A percentile compares a stretch with the other conserved stretches of the same genome.
phyloP scores from a whole-genome alignment of 352 stramenopile species.

The Pythium dissotocum region DNA sequence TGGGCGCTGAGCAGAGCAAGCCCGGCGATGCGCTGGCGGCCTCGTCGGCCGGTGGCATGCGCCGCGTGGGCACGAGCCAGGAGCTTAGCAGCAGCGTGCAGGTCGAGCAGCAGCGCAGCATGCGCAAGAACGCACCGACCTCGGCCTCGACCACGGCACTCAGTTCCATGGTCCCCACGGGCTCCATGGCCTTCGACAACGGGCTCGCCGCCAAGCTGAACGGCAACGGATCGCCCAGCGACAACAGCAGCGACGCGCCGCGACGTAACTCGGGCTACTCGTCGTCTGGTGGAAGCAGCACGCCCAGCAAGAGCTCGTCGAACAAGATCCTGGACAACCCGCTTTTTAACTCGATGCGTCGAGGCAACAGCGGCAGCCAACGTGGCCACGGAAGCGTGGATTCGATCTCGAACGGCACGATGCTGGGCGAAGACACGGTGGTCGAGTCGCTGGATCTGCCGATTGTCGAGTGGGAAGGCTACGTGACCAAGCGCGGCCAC shows the following conservation, averaged over 20 bases:
- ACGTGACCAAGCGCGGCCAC: slow-evolving; percentile 88
- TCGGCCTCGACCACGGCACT: slow-evolving; percentile 63
- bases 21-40: slow-evolving; percentile 32
- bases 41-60: slow-evolving; percentile 35
- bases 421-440: slow-evolving; percentile 45
- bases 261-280: slow-evolving; percentile 31
- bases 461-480: slow-evolving; percentile 89
- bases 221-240: slow-evolving; percentile 4
- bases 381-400: slow-evolving; percentile 40
- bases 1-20: slow-evolving; percentile 77
- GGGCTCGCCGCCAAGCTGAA: slow-evolving; percentile 7
- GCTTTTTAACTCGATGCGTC: slow-evolving; percentile 61
- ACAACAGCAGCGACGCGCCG: slow-evolving; percentile 5
- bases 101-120: slow-evolving; percentile 35
- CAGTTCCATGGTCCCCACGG: slow-evolving; percentile 37
- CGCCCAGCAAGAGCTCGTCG: slow-evolving; percentile 36
- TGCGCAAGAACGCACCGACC: slow-evolving; percentile 34
- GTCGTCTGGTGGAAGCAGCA: slow-evolving; percentile 38
- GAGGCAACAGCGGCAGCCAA: slow-evolving; percentile 25
- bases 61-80: slow-evolving; percentile 70
- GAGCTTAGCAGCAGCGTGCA: slow-evolving; percentile 45
- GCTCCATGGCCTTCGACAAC: slow-evolving; percentile 20
- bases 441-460: slow-evolving; percentile 85
- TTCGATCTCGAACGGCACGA: slow-evolving; percentile 20
- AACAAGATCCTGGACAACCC: slow-evolving; percentile 45